Conservation (phyloP, 371 early-diverging fungal species). For the Mucor racemosus region DNA sequence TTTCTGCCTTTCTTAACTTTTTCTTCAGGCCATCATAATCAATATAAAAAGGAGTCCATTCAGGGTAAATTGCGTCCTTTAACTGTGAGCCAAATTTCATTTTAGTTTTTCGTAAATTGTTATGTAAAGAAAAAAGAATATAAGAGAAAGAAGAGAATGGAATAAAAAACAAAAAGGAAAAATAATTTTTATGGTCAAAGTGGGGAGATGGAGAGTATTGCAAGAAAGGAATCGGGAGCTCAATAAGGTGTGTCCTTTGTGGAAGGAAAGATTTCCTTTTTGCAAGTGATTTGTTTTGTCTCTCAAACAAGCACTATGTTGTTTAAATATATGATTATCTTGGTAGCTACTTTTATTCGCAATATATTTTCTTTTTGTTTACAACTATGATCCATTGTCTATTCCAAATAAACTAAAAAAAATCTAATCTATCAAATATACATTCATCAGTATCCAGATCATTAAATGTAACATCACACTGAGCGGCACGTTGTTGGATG, state of each 20-base stretch:
- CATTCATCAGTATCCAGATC: neutral
- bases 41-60: constrained; percentile 91
- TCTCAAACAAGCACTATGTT: too few species aligned
- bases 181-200: neutral
- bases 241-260: neutral
- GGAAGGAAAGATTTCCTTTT: neutral
- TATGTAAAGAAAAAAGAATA: neutral
- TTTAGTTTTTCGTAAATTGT: neutral
- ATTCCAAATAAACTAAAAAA: neutral
- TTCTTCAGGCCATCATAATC: constrained; percentile 92
- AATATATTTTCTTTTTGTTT: neutral
- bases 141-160: neutral
- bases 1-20: constrained; percentile 76
- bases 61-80: constrained; percentile 78
- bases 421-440: neutral
- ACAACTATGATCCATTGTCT: neutral
- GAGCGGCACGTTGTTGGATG: constrained; percentile 17
- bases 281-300: too few species aligned
- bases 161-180: constrained; percentile 1
- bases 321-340: neutral
- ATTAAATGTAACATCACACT: constrained; percentile 16
- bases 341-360: neutral
- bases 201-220: neutral
- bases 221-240: constrained; percentile 1
- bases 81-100: constrained; percentile 97